Conservation (phyloP, 371 early-diverging fungal species). For the Actinomortierella ambigua region DNA sequence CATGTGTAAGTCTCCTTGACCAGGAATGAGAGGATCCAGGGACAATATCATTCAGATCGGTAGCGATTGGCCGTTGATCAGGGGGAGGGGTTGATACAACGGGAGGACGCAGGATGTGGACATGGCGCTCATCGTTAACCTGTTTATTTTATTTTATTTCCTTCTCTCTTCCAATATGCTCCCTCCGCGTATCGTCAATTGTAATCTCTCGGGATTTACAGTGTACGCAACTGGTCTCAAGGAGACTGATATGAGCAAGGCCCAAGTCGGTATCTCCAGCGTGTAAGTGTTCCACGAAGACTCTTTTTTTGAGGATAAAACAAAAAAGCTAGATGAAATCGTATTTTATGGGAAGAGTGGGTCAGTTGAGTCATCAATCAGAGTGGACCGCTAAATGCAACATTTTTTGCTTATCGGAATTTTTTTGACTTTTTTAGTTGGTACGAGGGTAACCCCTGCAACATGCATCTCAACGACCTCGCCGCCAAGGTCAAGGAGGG, state of each 20-base stretch:
- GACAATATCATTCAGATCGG: background rate
- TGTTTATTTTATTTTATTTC: too few species aligned
- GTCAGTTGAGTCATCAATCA: constrained; percentile 18
- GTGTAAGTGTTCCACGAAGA: constrained; percentile 65
- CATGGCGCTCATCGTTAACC: too few species aligned
- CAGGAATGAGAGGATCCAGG: background rate
- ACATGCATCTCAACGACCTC: constrained; percentile 96
- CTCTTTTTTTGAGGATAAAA: background rate
- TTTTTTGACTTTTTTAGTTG: constrained; percentile 57
- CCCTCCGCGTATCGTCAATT: too few species aligned
- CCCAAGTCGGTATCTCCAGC: constrained; percentile 94
- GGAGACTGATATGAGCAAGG: constrained; percentile 78
- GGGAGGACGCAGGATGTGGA: too few species aligned
- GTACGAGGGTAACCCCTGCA: constrained; percentile 99
- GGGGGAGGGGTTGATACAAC: too few species aligned
- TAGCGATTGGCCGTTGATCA: too few species aligned
- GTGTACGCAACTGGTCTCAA: constrained; percentile 93
- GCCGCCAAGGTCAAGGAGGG: constrained; percentile 90
- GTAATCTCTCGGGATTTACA: constrained; percentile 21
- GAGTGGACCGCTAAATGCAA: background rate
- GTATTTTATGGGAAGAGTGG: constrained; percentile 21
- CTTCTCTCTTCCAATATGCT: too few species aligned
- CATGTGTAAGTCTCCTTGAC: constrained; percentile 75
- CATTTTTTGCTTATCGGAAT: constrained; percentile 12
- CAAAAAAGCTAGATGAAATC: too few species aligned